Base-by-base conservation (phyloP, 2,329 filamentous ascomycete species). In the Cladosporium sp. region DNA sequence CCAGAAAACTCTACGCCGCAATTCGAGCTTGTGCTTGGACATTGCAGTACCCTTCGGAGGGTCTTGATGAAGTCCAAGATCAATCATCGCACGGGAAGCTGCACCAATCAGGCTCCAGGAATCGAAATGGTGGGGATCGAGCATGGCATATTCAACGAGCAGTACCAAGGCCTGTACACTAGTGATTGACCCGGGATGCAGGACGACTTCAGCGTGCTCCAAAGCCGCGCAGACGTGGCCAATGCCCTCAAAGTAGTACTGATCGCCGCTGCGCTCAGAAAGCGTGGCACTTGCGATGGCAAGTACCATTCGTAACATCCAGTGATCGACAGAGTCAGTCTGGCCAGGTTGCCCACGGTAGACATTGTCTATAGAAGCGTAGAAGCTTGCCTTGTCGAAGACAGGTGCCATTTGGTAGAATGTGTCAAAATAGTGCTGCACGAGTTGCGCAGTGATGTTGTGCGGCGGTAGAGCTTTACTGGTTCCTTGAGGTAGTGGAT, bases 31-130 rank as follows among this genome's bases (percentile, higher is more conserved):
- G 2, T 83, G 78, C 65, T 86, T 87, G 59, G 90, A 85, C 11
- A 87, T 82, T 28, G 85, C 76, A 15, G 88, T 82, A 62, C 88
- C 86, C 59, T 83, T 81, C 0, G 89, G 88, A 3, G 92, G 91
- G 65, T 97, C 93, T 74, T 97, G 93, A 73, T 97, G 94, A 59
- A 95, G 86, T 7, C 94, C 94, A 30, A 97, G 77, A 75, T 99
- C 94, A 20, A 97, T 84, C 69, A 93, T 86, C 5, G 92, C 90
- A 59, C 93, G 85, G 40, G 90, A 90, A 6, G 93, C 92, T 71
- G 94, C 92, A 6, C 93, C 94, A 58, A 97, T 89, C 62, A 97
- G 76, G 64, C 94, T 92, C 92, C 94, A 97, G 67, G 88, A 91
- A 69, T 96, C 92, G 69, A 96, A 97, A 70, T 95, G 91, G 42